Evolutionary conservation across 2,329 filamentous ascomycete species (phyloP), one percentile per base, ranked within the genome.

Genomic region (Thelonectria blattea): DNA sequence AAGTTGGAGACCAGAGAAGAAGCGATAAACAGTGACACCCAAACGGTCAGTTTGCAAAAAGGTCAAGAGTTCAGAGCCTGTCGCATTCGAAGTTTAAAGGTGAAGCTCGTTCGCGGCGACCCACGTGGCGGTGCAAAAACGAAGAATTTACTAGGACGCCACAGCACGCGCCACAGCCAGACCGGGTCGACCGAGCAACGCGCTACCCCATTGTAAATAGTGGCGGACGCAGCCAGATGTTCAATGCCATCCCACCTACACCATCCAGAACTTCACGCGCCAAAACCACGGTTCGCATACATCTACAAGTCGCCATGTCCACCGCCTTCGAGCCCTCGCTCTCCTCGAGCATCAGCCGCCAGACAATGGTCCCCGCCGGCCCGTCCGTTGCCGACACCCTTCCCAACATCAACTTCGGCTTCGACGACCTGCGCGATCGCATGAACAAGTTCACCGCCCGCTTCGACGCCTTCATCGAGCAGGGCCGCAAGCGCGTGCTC

Each of bases 401-500:
- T 9, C 95, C 95, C 37, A 91, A 85, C 74, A 91, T 96, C 76
- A 93, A 97, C 77, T 98, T 99, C 76, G 93, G 93, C 60, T 98
- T 98, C 76, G 93, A 98, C 70, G 92, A 97, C 68, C 79, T 99
- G 73, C 93, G 94, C 78, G 92, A 94, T 72, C 91, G 93, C 78
- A 98, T 99, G 95, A 85, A 89, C 55, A 92, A 91, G 65, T 99
- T 99, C 75, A 97, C 91, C 0, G 85, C 87, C 9, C 90, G 88
- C 69, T 99, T 99, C 70, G 95, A 99, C 74, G 88, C 89, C 0
- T 98, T 97, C 70, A 97, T 99, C 65, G 94, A 97, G 72, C 88
- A 91, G 65, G 93, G 93, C 0, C 86, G 94, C 51, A 96, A 96
- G 76, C 87, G 91, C 54, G 92, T 98, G 0, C 76, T 98, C 8